These are phyloP conservation scores for Potentilla sterilis DNA, from an alignment of 306 rosid genomes.

Conservation along the genomic window DNA sequence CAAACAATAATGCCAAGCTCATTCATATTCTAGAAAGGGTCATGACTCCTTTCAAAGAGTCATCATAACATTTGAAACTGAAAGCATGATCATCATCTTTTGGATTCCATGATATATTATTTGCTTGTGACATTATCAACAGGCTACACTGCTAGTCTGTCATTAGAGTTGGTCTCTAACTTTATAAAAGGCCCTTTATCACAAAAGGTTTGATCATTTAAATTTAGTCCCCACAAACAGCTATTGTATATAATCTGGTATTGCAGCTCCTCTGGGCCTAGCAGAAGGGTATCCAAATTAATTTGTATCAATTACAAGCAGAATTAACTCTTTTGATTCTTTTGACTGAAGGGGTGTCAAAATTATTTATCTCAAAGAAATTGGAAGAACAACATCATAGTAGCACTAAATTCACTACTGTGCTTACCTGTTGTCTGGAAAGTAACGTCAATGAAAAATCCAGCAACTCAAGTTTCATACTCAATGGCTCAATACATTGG, in stretches of 20 bases:
- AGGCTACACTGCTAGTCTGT: conserved; percentile 51
- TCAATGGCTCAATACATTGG: conserved; percentile 30
- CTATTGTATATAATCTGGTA: conserved; percentile 17
- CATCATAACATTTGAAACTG: conserved; percentile 21
- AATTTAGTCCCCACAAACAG: conserved; percentile 43
- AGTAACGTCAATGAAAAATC: conserved; percentile 23
- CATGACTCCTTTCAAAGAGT: conserved; percentile 19
- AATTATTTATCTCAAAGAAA: not conserved
- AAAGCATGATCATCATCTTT: conserved; percentile 16
- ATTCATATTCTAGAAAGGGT: conserved; percentile 4
- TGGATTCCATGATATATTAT: conserved; percentile 36
- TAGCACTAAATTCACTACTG: not conserved
- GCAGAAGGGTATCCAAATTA: not conserved
- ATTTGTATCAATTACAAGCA: not conserved
- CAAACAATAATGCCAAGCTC: conserved; percentile 10
- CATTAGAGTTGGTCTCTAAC: conserved; percentile 30
- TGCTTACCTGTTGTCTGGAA: conserved; percentile 6
- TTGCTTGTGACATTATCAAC: conserved; percentile 34
- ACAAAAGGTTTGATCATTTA: conserved; percentile 44
- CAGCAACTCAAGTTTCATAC: conserved; percentile 24
- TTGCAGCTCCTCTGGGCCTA: conserved; percentile 23
- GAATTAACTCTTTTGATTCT: not conserved
- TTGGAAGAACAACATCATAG: not conserved
- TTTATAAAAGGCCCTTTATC: conserved; percentile 40
- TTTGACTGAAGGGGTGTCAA: not conserved